phyloP scores from a whole-genome alignment of 2,329 filamentous ascomycete genomes.

The Curvularia verruculosa region DNA sequence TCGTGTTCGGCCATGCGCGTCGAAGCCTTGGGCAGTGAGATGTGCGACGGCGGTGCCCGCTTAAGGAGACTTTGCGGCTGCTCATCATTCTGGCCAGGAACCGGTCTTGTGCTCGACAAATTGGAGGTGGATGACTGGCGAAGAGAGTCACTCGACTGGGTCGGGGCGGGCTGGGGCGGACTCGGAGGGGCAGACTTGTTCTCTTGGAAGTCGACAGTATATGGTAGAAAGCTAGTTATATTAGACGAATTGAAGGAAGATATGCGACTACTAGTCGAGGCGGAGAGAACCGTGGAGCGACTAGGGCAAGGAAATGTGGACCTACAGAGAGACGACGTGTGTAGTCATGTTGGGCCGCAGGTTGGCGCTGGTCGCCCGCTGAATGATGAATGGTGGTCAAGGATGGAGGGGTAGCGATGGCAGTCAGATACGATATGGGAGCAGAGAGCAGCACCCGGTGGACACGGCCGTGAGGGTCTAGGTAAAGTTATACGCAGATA shows the following conservation, averaged over 20 bases:
- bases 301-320: slow-evolving; percentile 18
- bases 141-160: slow-evolving; percentile 49
- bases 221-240: slow-evolving; percentile 78
- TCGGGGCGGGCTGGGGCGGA: slow-evolving; percentile 31
- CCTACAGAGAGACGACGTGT: slow-evolving; percentile 65
- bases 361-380: slow-evolving; percentile 9
- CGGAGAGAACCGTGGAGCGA: neutral
- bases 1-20: slow-evolving; percentile 47
- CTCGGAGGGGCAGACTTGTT: slow-evolving; percentile 47
- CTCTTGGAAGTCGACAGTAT: slow-evolving; percentile 83
- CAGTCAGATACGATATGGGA: slow-evolving; percentile 4
- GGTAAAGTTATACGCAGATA: slow-evolving; percentile 12
- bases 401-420: slow-evolving; percentile 11
- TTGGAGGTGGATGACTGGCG: slow-evolving; percentile 55
- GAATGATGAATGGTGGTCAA: slow-evolving; percentile 7
- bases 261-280: neutral
- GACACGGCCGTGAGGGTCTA: neutral
- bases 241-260: slow-evolving; percentile 16
- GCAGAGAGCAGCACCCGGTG: neutral
- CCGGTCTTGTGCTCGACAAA: slow-evolving; percentile 7
- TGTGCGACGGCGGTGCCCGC: slow-evolving; percentile 35
- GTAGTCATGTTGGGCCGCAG: slow-evolving; percentile 58
- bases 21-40: slow-evolving; percentile 51
- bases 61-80: slow-evolving; percentile 50
- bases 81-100: slow-evolving; percentile 27